phyloP scores from a whole-genome alignment of 768 basidiomycete species.

The Mycena belliarum region DNA sequence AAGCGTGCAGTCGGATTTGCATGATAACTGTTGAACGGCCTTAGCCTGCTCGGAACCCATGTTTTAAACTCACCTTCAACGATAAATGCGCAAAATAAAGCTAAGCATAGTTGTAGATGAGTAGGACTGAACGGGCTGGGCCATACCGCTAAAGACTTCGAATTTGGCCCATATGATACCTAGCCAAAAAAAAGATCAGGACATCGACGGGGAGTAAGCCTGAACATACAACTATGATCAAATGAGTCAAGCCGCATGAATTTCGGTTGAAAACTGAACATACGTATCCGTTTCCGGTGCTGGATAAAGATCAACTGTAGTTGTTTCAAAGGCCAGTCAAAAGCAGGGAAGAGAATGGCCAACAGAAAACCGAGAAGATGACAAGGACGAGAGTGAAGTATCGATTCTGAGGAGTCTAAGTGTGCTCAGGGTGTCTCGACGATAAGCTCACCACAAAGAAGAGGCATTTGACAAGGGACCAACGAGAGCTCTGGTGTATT shows the following conservation, averaged over 20 bases:
- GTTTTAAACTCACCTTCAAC: slow-evolving; percentile 13
- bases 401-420: slow-evolving; percentile 7
- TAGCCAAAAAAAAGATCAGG: background rate
- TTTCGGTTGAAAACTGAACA: background rate
- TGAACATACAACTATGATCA: slow-evolving; percentile 6
- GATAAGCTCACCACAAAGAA: slow-evolving; percentile 15
- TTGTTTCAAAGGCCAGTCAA: background rate
- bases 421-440: background rate
- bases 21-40: slow-evolving; percentile 12
- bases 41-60: too few species aligned
- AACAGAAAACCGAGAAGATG: slow-evolving; percentile 17
- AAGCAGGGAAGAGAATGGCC: background rate
- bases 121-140: background rate
- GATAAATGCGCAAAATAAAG: slow-evolving; percentile 20
- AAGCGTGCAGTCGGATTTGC: slow-evolving; percentile 20
- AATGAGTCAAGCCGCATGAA: background rate
- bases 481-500: slow-evolving; percentile 4
- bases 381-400: slow-evolving; percentile 19
- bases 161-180: slow-evolving; percentile 22
- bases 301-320: slow-evolving; percentile 18
- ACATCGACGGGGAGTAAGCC: background rate
- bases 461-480: slow-evolving; percentile 20
- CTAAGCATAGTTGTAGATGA: background rate
- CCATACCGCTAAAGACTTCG: slow-evolving; percentile 15
- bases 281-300: slow-evolving; percentile 15